Base-by-base conservation (phyloP, 192 early-diverging fungal species). In the Umbelopsis ramanniana region DNA sequence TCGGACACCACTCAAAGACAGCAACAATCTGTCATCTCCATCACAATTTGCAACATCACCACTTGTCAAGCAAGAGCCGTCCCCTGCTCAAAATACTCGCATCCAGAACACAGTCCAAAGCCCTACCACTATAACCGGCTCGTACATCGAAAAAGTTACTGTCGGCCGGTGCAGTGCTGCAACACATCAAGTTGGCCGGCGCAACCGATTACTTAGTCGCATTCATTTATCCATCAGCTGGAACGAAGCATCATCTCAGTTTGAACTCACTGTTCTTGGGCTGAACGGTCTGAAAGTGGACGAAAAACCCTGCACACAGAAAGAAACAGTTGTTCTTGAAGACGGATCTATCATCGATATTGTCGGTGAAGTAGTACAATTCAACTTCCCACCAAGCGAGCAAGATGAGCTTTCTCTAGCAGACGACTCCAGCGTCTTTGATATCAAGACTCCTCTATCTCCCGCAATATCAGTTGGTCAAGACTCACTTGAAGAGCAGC, bases 201-300 rank as follows among this genome's bases (percentile, higher is more conserved):
- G 83, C 23, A 87, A 87, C 71, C 75, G 81, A 33, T 81, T 84
- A 54, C 79, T 87, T 17, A 83, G 81, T n/a, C 82, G 85, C 47
- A 75, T 77, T 26, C 85, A 87, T 72, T 74, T 81, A 3, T 77
- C 83, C 23, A 74, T 87, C 47, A 66, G 79, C 29, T 83, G 76
- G 72, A 71, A 70, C 24, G 5, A 33, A 26, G 47, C 70, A 7
- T 23, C 52, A 8, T 15, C 48, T 12, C 43, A 47, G 3, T 87
- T 84, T 67, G 78, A 84, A 55, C 72, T 87, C 19, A 75, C 47
- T 3, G 85, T 87, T 14, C 71, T 84, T 17, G 85, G 85, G 2
- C 73, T 84, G 22, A 87, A 87, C 45, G 85, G 85, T 22, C 72
- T 76, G 21, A 72, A 71, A 19, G 75, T 87, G 38, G 83, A 87